phyloP scores from a whole-genome alignment of 192 early-diverging fungal genomes.

The Blastocladiella britannica region DNA sequence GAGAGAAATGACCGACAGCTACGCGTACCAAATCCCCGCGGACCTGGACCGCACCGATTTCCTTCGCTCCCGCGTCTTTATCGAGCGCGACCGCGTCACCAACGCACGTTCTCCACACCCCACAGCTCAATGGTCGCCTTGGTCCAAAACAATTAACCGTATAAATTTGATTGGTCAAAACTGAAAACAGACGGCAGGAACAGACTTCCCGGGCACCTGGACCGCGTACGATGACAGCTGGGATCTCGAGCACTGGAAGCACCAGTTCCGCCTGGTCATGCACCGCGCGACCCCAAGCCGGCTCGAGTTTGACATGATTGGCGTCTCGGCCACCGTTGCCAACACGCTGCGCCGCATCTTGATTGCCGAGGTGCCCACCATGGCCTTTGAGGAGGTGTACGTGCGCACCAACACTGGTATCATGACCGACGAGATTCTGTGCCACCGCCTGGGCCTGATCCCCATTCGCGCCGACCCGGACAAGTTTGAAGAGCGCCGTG shows the following conservation, averaged over 20 bases:
- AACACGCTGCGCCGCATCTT: slow-evolving; percentile 82
- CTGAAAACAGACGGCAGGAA: too few relatives aligned
- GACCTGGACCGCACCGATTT: slow-evolving; percentile 9
- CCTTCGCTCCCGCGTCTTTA: slow-evolving; percentile 34
- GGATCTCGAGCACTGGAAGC: not conserved
- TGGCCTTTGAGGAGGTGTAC: slow-evolving; percentile 92
- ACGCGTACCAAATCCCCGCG: not conserved
- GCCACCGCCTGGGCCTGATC: slow-evolving; percentile 77
- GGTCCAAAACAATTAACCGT: slow-evolving; percentile 48
- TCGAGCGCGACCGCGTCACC: slow-evolving; percentile 44
- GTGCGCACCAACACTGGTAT: slow-evolving; percentile 77
- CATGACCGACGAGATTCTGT: slow-evolving; percentile 79
- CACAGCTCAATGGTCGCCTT: slow-evolving; percentile 34
- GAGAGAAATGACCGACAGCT: slow-evolving; percentile 1
- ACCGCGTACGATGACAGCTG: not conserved
- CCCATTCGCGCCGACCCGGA: slow-evolving; percentile 74
- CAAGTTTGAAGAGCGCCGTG: slow-evolving; percentile 31
- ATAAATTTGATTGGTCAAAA: too few relatives aligned
- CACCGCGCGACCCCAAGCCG: slow-evolving; percentile 38
- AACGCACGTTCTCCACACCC: slow-evolving; percentile 47
- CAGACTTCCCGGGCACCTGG: slow-evolving; percentile 18
- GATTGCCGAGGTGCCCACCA: slow-evolving; percentile 89
- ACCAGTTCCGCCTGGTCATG: slow-evolving; percentile 52
- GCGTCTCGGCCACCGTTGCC: slow-evolving; percentile 77
- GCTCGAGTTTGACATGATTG: slow-evolving; percentile 92